phyloP scores from a whole-genome alignment of 1,139 yeast genomes.

The Blastobotrys apis region DNA sequence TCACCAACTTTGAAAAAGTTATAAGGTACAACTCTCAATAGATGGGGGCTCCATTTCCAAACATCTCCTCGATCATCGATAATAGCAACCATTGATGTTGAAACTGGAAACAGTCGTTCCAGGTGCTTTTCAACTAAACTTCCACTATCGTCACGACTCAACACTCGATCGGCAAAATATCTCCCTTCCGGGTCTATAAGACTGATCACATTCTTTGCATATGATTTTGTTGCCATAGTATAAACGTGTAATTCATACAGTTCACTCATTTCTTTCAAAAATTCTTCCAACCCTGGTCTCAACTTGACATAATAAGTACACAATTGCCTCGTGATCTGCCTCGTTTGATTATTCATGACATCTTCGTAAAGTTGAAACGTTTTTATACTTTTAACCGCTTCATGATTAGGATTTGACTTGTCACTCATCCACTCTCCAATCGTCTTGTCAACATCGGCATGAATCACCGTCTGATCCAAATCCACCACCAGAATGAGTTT shows the following conservation, averaged over 20 bases:
- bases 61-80: conserved; percentile 98
- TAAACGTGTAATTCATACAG: conserved; percentile 88
- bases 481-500: conserved; percentile 90
- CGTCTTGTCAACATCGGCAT: conserved; percentile 96
- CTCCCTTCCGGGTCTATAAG: conserved; percentile 87
- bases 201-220: conserved; percentile 84
- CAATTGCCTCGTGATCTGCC: conserved; percentile 28
- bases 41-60: conserved; percentile 95
- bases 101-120: conserved; percentile 87
- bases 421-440: conserved; percentile 96
- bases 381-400: conserved; percentile 75
- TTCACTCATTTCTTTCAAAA: conserved; percentile 58
- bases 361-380: conserved; percentile 77
- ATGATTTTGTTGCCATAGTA: conserved; percentile 98
- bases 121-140: conserved; percentile 84
- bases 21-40: conserved; percentile 89
- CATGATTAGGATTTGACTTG: conserved; percentile 76
- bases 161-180: conserved; percentile 84
- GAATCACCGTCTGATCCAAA: conserved; percentile 94
- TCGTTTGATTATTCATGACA: conserved; percentile 38
- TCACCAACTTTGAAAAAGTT: conserved; percentile 98
- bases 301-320: conserved; percentile 92
- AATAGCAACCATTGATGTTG: conserved; percentile 92
- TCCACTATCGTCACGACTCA: conserved; percentile 94
- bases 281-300: conserved; percentile 79